A percentile compares a stretch with the other conserved stretches of the same genome.
These are phyloP conservation scores for Nitzschia inconspicua DNA, from an alignment of 108 stramenopile species.

Conservation along the genomic window DNA sequence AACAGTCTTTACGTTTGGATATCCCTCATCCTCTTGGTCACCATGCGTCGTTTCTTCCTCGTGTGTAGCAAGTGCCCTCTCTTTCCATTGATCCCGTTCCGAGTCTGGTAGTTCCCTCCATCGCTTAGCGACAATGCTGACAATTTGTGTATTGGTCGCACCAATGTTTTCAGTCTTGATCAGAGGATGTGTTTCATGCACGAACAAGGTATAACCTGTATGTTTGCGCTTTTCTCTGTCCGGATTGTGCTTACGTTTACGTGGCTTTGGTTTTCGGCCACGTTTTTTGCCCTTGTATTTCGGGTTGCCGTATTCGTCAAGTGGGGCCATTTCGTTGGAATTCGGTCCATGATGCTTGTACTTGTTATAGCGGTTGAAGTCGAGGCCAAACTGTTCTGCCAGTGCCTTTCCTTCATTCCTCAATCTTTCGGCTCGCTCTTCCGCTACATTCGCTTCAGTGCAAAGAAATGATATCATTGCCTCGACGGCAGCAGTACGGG, in stretches of 20 bases:
- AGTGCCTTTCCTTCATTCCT: constrained; percentile 31
- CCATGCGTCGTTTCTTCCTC: too few relatives aligned
- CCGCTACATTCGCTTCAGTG: constrained; percentile 37
- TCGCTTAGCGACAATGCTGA: constrained; percentile 38
- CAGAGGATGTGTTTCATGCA: constrained; percentile 40
- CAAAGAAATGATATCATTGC: constrained; percentile 35
- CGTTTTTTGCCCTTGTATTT: constrained; percentile 59
- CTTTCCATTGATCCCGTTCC: constrained; percentile 41
- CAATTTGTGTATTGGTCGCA: constrained; percentile 32
- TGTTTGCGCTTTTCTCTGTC: constrained; percentile 41
- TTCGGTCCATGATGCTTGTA: neutral
- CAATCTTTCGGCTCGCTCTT: constrained; percentile 37
- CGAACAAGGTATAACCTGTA: constrained; percentile 49
- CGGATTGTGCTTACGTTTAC: constrained; percentile 41
- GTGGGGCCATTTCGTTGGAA: constrained; percentile 32
- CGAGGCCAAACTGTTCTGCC: constrained; percentile 26
- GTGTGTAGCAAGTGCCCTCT: too few relatives aligned
- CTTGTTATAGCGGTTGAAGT: neutral
- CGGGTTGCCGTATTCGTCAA: constrained; percentile 48
- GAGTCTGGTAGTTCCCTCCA: constrained; percentile 27
- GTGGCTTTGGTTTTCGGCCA: constrained; percentile 43
- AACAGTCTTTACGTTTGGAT: too few relatives aligned
- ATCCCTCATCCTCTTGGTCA: too few relatives aligned
- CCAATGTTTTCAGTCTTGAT: constrained; percentile 29
- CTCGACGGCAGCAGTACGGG: too few relatives aligned